phyloP scores from a whole-genome alignment of 2,329 filamentous ascomycete genomes.

The Volutella citrinella region DNA sequence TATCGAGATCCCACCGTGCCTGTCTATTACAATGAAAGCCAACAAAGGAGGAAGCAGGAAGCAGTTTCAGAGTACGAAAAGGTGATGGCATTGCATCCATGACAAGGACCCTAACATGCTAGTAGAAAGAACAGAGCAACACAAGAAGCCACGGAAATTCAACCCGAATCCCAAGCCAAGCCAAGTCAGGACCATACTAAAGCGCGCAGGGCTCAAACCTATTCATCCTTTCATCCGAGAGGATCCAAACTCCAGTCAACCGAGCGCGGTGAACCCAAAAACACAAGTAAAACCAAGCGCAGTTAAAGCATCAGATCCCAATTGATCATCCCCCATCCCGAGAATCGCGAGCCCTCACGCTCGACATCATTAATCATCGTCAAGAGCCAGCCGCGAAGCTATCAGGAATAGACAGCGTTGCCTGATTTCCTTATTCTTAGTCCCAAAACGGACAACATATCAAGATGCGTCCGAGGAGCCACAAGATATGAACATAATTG shows the following conservation, averaged over 20 bases:
- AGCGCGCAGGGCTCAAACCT: conserved; percentile 4
- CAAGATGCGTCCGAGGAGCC: conserved; percentile 11
- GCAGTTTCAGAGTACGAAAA: too few species aligned
- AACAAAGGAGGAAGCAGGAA: too few species aligned
- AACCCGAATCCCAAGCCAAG: too few species aligned
- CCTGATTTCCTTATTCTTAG: conserved; percentile 25
- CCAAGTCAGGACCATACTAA: too few species aligned
- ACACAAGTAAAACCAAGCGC: conserved; percentile 13
- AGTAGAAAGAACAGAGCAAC: conserved; percentile 1
- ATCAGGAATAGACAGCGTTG: conserved; percentile 13
- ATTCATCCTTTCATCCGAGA: conserved; percentile 13
- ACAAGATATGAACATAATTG: conserved; percentile 13
- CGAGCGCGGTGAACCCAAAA: conserved; percentile 16
- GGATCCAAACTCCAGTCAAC: conserved; percentile 28
- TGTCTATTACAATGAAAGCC: too few species aligned
- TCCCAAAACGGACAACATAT: conserved; percentile 18
- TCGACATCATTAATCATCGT: conserved; percentile 29
- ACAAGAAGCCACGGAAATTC: too few species aligned
- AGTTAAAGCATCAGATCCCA: conserved; percentile 19
- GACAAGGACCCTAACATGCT: too few species aligned
- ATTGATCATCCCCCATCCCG: conserved; percentile 19
- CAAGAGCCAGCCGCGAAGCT: conserved; percentile 29
- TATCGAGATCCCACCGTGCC: too few species aligned
- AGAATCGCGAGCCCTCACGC: conserved; percentile 22
- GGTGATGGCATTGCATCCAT: too few species aligned